Conservation (phyloP, 805 yeast genomes). For the Candida berthetii region DNA sequence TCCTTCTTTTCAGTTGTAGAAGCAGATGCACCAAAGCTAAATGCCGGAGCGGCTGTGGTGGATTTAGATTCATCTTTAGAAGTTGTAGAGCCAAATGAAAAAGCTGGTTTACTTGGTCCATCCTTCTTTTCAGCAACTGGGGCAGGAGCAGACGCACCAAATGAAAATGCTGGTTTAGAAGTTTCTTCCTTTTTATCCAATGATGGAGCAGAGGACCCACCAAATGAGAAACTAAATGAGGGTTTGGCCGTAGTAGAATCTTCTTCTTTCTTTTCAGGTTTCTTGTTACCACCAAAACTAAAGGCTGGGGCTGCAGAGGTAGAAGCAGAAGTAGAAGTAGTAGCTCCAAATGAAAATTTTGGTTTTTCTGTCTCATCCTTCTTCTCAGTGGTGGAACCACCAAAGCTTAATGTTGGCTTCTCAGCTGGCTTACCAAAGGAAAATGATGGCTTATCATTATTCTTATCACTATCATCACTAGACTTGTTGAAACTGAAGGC, state of each 20-base stretch:
- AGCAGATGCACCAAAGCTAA: conserved; percentile 10
- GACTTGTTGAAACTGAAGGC: background rate
- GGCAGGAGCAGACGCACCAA: conserved; percentile 7
- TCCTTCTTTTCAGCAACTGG: conserved; percentile 1
- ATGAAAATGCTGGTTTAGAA: background rate
- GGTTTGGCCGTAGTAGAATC: background rate
- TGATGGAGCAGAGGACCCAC: conserved; percentile 1
- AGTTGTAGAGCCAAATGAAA: conserved; percentile 12
- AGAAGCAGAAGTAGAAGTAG: background rate
- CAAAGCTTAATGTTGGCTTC: conserved; percentile 1
- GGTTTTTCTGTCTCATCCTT: background rate
- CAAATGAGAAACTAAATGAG: background rate
- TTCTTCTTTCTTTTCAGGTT: background rate
- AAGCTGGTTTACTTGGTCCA: conserved; percentile 12
- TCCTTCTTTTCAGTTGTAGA: conserved; percentile 4
- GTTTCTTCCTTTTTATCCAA: background rate
- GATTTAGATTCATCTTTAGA: too few relatives aligned
- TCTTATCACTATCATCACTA: background rate
- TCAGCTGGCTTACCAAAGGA: background rate
- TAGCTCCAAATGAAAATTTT: background rate
- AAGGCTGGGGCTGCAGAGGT: conserved; percentile 1
- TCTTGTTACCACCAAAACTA: background rate
- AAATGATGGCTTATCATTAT: conserved; percentile 3
- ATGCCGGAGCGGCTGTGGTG: conserved; percentile 9
- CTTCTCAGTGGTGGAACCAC: background rate